Conservation (phyloP, 176 grass and related monocot species). For the Thalia dealbata region DNA sequence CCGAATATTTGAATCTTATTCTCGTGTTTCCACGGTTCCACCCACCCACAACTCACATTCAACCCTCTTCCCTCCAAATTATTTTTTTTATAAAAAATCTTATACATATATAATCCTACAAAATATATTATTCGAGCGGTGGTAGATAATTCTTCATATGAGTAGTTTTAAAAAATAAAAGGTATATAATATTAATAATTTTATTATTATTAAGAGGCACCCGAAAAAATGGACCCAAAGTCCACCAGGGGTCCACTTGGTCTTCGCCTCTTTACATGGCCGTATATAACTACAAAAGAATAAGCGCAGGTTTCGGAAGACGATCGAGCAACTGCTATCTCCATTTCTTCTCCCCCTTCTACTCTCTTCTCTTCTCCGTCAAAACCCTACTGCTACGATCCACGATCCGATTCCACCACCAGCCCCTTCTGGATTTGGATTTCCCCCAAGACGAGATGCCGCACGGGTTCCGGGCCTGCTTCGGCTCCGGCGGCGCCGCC, state of each 20-base stretch:
- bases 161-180: no score
- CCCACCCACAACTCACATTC: no score
- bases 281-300: neutral
- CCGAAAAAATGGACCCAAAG: neutral
- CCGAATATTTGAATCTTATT: no score
- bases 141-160: no score
- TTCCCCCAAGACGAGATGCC: conserved; percentile 32
- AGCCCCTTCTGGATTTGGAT: neutral
- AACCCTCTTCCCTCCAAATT: no score
- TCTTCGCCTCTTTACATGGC: neutral
- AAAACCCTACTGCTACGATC: neutral
- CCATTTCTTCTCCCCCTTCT: neutral
- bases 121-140: no score
- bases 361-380: no score
- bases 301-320: neutral
- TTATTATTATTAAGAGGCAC: no score
- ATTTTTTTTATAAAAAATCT: no score
- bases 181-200: no score
- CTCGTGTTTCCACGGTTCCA: no score
- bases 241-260: neutral
- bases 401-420: neutral
- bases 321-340: neutral
- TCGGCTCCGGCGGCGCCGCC: neutral
- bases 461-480: conserved; percentile 33
- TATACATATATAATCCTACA: no score